Base-by-base conservation (phyloP, 2,329 filamentous ascomycete species). In the Sphaerulina vaccinii region DNA sequence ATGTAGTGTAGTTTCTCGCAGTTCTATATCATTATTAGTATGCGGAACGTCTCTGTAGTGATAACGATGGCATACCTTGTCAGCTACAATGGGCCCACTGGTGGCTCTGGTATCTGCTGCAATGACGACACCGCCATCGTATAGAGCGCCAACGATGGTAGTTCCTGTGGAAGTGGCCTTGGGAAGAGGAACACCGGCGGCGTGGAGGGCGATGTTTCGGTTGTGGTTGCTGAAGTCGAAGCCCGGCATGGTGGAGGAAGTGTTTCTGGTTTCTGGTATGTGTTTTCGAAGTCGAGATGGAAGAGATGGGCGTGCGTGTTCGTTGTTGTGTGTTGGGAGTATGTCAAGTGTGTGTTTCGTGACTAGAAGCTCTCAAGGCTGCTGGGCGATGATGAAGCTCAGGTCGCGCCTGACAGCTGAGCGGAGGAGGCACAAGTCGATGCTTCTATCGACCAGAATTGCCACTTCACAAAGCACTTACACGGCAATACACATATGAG, bases 141-240 rank as follows among this genome's bases (percentile, higher is more conserved):
- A 99, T 74, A 97, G 87, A 70, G 92, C 97, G 66, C 93, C 93
- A 45, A 99, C 93, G 75, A 99, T 99, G 60, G 93, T 99, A 54
- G 93, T 99, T 78, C 93, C 93, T 56, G 93, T 99, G 76, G 91
- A 96, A 56, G 93, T 99, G 58, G 93, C 93, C 78, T 96, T 97
- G 66, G 95, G 93, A 55, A 97, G 80, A 57, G 93, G 93, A 46
- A 97, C 87, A 64, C 95, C 95, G 74, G 87, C 85, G 66, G 92
- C 90, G 73, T 97, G 92, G 64, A 99, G 84, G 60, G 92, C 92
- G 71, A 87, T 84, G 83, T 99, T 99, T 79, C 93, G 90, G 83
- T 96, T 96, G 84, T 97, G 93, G 82, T 99, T 99, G 74, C 90
- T 95, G 82, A 99, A 99, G 79, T 97, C 91, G 82, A 96, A 96